A percentile compares a stretch with the other conserved stretches of the same genome.
These are phyloP conservation scores for Aquilaria sinensis DNA, from an alignment of 345 rosid genomes.

Conservation along the genomic window DNA sequence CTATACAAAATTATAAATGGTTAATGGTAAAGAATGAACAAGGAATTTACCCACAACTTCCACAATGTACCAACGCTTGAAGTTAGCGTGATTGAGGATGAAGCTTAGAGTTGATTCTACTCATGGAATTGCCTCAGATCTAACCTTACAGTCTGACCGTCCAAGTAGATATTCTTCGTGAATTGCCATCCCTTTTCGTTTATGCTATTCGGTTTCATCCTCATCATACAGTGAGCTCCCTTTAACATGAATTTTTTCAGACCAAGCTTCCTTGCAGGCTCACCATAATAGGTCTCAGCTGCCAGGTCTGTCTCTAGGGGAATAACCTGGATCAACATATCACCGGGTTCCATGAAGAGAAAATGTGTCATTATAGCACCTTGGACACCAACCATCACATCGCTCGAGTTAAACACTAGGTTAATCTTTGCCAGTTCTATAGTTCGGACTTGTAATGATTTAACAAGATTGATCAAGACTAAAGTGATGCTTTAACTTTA, in stretches of 20 bases:
- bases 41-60: neutral
- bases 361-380: slow-evolving; percentile 78
- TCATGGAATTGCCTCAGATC: slow-evolving; percentile 40
- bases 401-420: slow-evolving; percentile 44
- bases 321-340: slow-evolving; percentile 58
- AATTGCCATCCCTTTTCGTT: slow-evolving; percentile 50
- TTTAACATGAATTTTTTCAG: slow-evolving; percentile 35
- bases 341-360: slow-evolving; percentile 54
- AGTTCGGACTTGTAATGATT: slow-evolving; percentile 24
- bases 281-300: slow-evolving; percentile 58
- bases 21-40: neutral
- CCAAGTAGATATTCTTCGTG: slow-evolving; percentile 60
- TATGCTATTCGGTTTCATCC: slow-evolving; percentile 46
- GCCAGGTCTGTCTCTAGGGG: slow-evolving; percentile 74
- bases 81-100: slow-evolving; percentile 6
- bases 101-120: slow-evolving; percentile 14
- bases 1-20: neutral
- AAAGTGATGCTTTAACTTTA: no score
- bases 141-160: slow-evolving; percentile 41
- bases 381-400: slow-evolving; percentile 67
- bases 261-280: slow-evolving; percentile 58
- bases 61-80: neutral
- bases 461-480: neutral
- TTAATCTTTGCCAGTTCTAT: slow-evolving; percentile 56
- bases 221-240: slow-evolving; percentile 56